Conservation (phyloP, 768 basidiomycete species). For the Rhodosporidiobolus sp. region DNA sequence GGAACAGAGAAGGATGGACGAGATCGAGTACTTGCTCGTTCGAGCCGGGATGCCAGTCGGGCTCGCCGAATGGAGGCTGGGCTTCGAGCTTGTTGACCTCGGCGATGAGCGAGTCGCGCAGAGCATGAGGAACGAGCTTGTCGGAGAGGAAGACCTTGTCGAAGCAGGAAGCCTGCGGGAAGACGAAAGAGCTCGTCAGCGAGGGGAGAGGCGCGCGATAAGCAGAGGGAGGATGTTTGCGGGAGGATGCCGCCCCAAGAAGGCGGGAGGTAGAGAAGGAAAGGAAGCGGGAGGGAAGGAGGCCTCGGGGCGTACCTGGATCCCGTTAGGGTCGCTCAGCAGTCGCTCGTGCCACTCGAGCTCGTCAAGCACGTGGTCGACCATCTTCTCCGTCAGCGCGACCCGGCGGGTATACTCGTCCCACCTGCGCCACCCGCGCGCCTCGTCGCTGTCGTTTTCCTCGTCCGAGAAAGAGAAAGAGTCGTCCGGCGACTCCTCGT, state of each 20-base stretch:
- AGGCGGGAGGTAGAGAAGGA: too few species aligned
- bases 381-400: constrained; percentile 15
- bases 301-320: background rate
- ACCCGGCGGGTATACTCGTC: too few species aligned
- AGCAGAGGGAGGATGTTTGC: too few species aligned
- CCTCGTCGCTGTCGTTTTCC: background rate
- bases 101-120: constrained; percentile 33
- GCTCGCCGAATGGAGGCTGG: constrained; percentile 48
- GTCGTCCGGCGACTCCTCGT: too few species aligned
- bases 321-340: background rate
- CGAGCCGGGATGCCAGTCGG: constrained; percentile 57
- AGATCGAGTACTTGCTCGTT: constrained; percentile 54
- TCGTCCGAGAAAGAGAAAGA: too few species aligned
- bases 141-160: constrained; percentile 47
- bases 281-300: too few species aligned
- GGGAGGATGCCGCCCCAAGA: too few species aligned
- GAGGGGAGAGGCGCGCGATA: too few species aligned
- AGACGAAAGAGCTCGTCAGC: too few species aligned
- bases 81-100: constrained; percentile 46
- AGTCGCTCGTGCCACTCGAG: background rate
- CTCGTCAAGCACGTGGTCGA: constrained; percentile 8
- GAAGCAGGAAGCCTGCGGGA: constrained; percentile 38
- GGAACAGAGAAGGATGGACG: constrained; percentile 53
- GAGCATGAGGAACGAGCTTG: constrained; percentile 45
- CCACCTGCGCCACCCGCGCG: background rate